Percentiles rank a stretch among this genome's conserved stretches.
Conservation (phyloP, 306 rosid genomes). For the Lotus japonicus region DNA sequence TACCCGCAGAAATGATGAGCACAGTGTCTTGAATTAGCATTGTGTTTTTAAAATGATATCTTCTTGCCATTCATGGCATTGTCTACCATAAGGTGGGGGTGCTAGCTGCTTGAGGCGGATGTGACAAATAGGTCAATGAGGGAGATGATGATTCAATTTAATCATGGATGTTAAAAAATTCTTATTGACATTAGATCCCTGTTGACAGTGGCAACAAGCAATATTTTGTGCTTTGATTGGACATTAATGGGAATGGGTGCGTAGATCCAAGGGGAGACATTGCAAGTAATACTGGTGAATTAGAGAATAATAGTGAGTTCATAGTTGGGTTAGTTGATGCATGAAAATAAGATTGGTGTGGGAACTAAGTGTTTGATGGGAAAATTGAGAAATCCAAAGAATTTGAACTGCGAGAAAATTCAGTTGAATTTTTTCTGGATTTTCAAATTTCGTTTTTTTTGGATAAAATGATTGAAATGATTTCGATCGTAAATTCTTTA, state of each 20-base stretch:
- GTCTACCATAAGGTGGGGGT: background rate
- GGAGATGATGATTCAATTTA: constrained; percentile 12
- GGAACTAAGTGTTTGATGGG: no score
- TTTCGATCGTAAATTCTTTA: no score
- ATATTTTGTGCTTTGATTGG: constrained; percentile 18
- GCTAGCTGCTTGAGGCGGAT: background rate
- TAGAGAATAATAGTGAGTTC: background rate
- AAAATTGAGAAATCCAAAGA: no score
- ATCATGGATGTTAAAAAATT: background rate
- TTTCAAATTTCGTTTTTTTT: no score
- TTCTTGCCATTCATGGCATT: background rate
- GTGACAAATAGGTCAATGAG: constrained; percentile 6
- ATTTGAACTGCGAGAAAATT: no score
- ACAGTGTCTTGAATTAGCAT: no score
- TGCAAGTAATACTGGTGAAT: background rate
- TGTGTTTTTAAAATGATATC: no score
- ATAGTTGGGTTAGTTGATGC: constrained; percentile 4
- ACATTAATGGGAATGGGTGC: background rate
- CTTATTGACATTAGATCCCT: background rate
- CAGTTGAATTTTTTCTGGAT: no score
- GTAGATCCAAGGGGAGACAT: background rate
- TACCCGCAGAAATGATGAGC: no score
- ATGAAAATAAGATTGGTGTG: background rate
- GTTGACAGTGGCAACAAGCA: background rate
- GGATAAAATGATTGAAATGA: no score